Evolutionary conservation across 2,329 filamentous ascomycete genomes (phyloP), one percentile per base, ranked within the genome.

Genomic region (Fusarium pseudograminearum): DNA sequence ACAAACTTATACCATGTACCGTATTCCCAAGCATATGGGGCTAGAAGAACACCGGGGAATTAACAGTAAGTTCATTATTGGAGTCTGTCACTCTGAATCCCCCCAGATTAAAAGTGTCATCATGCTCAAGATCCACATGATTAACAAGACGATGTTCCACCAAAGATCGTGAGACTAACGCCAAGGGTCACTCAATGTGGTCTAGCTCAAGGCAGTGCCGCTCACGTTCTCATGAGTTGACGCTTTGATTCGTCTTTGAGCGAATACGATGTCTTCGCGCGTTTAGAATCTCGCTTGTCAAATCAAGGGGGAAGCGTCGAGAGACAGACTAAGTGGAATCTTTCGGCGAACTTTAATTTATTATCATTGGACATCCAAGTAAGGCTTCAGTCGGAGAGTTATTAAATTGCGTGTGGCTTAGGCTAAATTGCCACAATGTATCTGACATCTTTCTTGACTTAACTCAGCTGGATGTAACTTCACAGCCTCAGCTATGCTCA

Each of bases 91-190:
- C 24, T 5, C 6, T 24, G 24, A 24, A 24, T 26, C 26, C 26
- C 26, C 26, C 26, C 2, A 28, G 26, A 28, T 10, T 28, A 1
- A 28, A 34, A n/a, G 12, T 26, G n/a, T 40, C 48, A 22, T 26
- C 7, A n/a, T 4, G 12, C 22, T 16, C 47, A 4, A 28, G 47
- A 38, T 51, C 14, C 16, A 36, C 34, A 34, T 50, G 31, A 4
- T 26, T 34, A 26, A 26, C 8, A 20, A 51, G 4, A 40, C 18
- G 10, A 14, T 51, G 48, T 30, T 51, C 34, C 34, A 30, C 48
- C 8, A 20, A 20, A 0, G 7, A 45, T n/a, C 18, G 18, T 1
- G 4, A 30, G 28, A 1, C 28, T 30, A 12, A 30, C 9, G 5
- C 6, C 5, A 12, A 8, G 18, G 6, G 24, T 7, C 14, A 30